These are phyloP conservation scores for Geoglossum glabrum DNA, from an alignment of 495 filamentous ascomycete genomes.

Conservation along the genomic window DNA sequence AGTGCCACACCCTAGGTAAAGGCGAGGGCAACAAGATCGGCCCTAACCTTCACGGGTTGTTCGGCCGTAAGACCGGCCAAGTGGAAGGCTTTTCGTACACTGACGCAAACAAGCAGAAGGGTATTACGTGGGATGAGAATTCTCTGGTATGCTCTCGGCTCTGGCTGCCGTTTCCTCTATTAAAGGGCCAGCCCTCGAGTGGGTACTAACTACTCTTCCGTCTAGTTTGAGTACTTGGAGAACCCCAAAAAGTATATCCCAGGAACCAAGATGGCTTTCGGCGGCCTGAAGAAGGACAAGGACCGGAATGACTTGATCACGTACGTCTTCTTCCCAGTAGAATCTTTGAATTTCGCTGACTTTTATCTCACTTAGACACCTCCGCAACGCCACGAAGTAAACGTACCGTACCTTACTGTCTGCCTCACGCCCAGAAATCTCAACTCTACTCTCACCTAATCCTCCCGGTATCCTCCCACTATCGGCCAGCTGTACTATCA, in stretches of 20 bases:
- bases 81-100: constrained; percentile 88
- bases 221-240: constrained; percentile 68
- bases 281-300: constrained; percentile 98
- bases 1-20: constrained; percentile 87
- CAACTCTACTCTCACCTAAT: not conserved
- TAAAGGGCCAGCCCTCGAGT: not conserved
- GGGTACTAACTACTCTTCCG: not conserved
- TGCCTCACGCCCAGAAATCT: not conserved
- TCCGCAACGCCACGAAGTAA: constrained; percentile 16
- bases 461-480: not conserved
- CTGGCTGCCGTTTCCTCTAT: not conserved
- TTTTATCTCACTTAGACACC: constrained; percentile 6
- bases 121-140: constrained; percentile 67
- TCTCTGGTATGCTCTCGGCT: constrained; percentile 48
- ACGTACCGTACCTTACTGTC: not conserved
- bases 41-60: constrained; percentile 90
- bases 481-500: not conserved
- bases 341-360: not conserved
- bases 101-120: constrained; percentile 98
- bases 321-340: constrained; percentile 32
- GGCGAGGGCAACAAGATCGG: constrained; percentile 92
- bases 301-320: constrained; percentile 98
- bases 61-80: constrained; percentile 83
- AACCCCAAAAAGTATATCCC: constrained; percentile 96
- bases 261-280: constrained; percentile 99